Conservation (phyloP, 352 stramenopile genomes). For the Phytophthora meadii region DNA sequence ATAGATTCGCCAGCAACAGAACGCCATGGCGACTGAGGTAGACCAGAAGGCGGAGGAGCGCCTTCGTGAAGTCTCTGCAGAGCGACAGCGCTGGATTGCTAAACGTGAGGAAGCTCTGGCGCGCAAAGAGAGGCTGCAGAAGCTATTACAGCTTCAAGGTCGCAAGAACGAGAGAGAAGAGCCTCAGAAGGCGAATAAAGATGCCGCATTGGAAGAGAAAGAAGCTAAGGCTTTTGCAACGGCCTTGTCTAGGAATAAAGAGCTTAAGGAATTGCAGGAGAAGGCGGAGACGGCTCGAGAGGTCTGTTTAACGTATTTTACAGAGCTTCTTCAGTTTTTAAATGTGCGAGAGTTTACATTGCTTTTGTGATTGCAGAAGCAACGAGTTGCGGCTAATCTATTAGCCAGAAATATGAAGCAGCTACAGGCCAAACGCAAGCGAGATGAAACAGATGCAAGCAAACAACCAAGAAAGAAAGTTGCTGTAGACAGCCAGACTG, state of each 20-base stretch:
- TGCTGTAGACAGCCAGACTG: not conserved
- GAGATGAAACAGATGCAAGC: constrained; percentile 18
- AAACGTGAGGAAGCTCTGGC: constrained; percentile 35
- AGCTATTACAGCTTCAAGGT: constrained; percentile 39
- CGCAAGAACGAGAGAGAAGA: constrained; percentile 8
- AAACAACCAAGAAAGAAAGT: constrained; percentile 27
- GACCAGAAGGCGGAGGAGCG: constrained; percentile 21
- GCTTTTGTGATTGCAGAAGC: constrained; percentile 29
- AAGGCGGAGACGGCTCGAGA: constrained; percentile 34
- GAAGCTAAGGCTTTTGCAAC: not conserved
- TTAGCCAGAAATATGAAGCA: constrained; percentile 40
- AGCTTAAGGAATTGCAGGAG: constrained; percentile 45
- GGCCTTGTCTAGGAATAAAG: constrained; percentile 35
- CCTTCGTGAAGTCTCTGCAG: constrained; percentile 21
- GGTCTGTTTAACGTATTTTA: constrained; percentile 22
- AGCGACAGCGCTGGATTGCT: constrained; percentile 30
- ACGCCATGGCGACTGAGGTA: constrained; percentile 3
- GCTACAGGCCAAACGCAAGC: constrained; percentile 36
- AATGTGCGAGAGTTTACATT: not conserved
- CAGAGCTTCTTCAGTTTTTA: too few relatives aligned
- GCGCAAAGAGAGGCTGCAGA: constrained; percentile 35
- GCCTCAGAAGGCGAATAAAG: constrained; percentile 7
- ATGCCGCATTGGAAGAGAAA: not conserved
- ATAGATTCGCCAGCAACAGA: constrained; percentile 15
- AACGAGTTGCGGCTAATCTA: constrained; percentile 30